These are phyloP conservation scores for Raddia distichophylla DNA, from an alignment of 176 grass and related monocot species.

Conservation along the genomic window DNA sequence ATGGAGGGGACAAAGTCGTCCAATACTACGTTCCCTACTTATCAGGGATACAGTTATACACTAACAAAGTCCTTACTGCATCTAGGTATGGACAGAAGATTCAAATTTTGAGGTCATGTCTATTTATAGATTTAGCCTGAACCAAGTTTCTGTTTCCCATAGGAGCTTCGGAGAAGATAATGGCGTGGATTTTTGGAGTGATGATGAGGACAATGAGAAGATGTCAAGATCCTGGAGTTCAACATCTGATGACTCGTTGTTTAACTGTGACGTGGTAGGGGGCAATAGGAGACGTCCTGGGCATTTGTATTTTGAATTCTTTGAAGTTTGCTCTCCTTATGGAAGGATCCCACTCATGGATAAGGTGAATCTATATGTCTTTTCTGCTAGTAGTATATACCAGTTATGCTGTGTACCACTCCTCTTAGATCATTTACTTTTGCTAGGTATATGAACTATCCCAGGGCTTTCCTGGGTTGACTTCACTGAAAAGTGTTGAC, in stretches of 20 bases:
- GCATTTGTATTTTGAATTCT: constrained; percentile 76
- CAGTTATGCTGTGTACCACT: background rate
- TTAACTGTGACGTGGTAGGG: constrained; percentile 42
- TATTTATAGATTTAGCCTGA: constrained; percentile 22
- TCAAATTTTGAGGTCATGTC: constrained; percentile 8
- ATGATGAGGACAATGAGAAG: constrained; percentile 57
- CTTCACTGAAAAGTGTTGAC: constrained; percentile 63
- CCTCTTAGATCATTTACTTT: constrained; percentile 18
- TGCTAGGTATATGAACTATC: constrained; percentile 75
- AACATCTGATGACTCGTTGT: constrained; percentile 53
- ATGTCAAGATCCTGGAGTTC: constrained; percentile 64
- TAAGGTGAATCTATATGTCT: constrained; percentile 63
- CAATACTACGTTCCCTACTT: constrained; percentile 88
- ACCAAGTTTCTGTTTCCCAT: constrained; percentile 31
- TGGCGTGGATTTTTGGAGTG: constrained; percentile 58
- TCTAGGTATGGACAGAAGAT: constrained; percentile 49
- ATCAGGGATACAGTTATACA: constrained; percentile 88
- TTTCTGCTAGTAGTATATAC: background rate
- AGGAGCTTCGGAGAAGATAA: constrained; percentile 69
- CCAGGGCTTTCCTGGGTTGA: constrained; percentile 67
- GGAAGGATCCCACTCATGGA: constrained; percentile 74
- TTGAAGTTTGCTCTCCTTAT: constrained; percentile 79
- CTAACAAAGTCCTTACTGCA: constrained; percentile 49
- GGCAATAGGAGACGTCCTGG: constrained; percentile 51
- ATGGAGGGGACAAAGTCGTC: constrained; percentile 46